A percentile compares a stretch with the other conserved stretches of the same genome.
Evolutionary conservation across 164 flowering plant species (phyloP).

Genomic region (Chimonanthus praecox): DNA sequence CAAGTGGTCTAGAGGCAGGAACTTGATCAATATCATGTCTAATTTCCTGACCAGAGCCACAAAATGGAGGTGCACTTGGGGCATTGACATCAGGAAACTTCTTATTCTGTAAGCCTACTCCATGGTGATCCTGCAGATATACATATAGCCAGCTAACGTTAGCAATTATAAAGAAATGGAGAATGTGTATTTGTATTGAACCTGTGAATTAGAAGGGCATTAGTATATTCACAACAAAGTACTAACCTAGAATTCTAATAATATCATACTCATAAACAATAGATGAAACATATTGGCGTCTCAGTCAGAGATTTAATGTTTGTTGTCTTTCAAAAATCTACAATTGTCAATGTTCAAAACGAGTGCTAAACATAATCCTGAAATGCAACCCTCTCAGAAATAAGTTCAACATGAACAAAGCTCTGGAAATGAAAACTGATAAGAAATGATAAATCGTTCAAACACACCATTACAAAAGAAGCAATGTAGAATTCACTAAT

Average conservation of each 20-base stretch:
- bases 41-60: conserved; percentile 37
- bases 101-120: conserved; percentile 19
- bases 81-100: conserved; percentile 43
- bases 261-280: background rate
- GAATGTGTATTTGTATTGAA: background rate
- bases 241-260: background rate
- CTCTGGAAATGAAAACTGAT: too few species aligned
- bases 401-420: too few species aligned
- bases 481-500: too few species aligned
- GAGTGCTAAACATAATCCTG: background rate
- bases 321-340: too few species aligned
- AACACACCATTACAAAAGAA: too few species aligned
- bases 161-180: background rate
- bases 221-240: background rate
- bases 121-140: conserved; percentile 27
- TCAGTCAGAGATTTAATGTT: too few species aligned
- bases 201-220: background rate
- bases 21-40: conserved; percentile 23
- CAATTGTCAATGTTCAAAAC: background rate
- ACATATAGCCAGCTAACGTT: background rate
- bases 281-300: background rate
- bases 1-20: conserved; percentile 18
- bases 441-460: too few species aligned
- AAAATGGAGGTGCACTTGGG: conserved; percentile 81
- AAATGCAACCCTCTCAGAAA: background rate